Conservation (phyloP, 2,329 filamentous ascomycete species). For the Colletotrichum sublineola region DNA sequence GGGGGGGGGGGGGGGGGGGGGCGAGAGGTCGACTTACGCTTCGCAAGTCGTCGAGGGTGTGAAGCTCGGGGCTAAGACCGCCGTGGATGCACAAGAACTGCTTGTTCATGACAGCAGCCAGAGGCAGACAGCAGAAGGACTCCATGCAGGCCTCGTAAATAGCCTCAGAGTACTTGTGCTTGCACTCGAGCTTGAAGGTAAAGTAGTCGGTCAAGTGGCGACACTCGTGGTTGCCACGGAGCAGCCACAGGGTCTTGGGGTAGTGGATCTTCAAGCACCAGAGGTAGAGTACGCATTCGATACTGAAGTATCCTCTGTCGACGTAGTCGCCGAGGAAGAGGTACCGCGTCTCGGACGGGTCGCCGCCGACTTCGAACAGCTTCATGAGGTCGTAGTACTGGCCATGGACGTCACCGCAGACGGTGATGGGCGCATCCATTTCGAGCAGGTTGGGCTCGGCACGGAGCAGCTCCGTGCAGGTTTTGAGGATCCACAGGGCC, state of each 20-base stretch:
- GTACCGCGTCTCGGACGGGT: slow-evolving; percentile 95
- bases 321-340: slow-evolving; percentile 98
- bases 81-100: slow-evolving; percentile 99
- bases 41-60: slow-evolving; percentile 95
- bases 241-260: slow-evolving; percentile 94
- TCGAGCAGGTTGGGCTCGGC: slow-evolving; percentile 95
- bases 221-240: slow-evolving; percentile 98
- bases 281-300: slow-evolving; percentile 97
- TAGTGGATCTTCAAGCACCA: slow-evolving; percentile 99
- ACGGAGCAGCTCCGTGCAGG: slow-evolving; percentile 88
- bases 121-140: slow-evolving; percentile 92
- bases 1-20: neutral
- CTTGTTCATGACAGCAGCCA: slow-evolving; percentile 99
- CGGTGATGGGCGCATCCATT: slow-evolving; percentile 99
- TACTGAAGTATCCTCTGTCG: slow-evolving; percentile 98
- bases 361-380: slow-evolving; percentile 97
- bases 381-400: slow-evolving; percentile 99
- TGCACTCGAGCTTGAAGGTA: slow-evolving; percentile 99
- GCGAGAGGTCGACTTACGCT: slow-evolving; percentile 64
- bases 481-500: slow-evolving; percentile 92
- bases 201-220: slow-evolving; percentile 99
- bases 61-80: slow-evolving; percentile 93
- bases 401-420: slow-evolving; percentile 97
- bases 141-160: slow-evolving; percentile 99
- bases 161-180: slow-evolving; percentile 98